Percentiles rank a stretch among this genome's conserved stretches.
Conservation (phyloP, 148 eudicot genomes). For the Drosera capensis region DNA sequence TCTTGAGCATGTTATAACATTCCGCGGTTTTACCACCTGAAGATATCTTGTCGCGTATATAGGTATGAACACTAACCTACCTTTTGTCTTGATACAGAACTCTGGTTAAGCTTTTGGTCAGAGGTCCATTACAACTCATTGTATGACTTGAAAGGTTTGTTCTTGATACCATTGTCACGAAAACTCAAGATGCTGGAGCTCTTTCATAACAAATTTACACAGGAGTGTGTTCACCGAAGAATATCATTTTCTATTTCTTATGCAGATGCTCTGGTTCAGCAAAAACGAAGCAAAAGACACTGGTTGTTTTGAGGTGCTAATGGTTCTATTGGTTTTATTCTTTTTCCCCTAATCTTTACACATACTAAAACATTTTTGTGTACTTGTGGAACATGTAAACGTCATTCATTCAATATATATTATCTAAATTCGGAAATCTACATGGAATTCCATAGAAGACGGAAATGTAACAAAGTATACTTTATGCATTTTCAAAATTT, state of each 20-base stretch:
- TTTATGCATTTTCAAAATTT: no score
- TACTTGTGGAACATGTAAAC: no score
- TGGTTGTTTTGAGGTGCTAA: slow-evolving; percentile 44
- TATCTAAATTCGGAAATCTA: no score
- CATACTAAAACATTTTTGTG: no score
- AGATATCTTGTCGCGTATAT: no score
- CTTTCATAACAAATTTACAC: not conserved
- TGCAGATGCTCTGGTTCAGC: slow-evolving; percentile 55
- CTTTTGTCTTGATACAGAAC: slow-evolving; percentile 27
- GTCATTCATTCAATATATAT: no score
- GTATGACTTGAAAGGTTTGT: slow-evolving; percentile 59
- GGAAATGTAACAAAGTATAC: no score
- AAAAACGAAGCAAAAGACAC: slow-evolving; percentile 53
- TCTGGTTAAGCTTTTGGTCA: slow-evolving; percentile 94
- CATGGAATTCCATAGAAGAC: no score
- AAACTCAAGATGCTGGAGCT: slow-evolving; percentile 1
- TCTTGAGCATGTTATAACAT: no score
- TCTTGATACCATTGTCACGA: not conserved
- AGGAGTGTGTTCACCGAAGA: not conserved
- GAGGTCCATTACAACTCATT: slow-evolving; percentile 95
- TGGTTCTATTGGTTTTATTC: no score
- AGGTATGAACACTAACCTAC: not conserved
- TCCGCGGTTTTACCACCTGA: no score
- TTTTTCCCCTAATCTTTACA: no score
- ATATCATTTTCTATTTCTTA: slow-evolving; percentile 2